Percentiles rank a stretch among this genome's conserved stretches.
phyloP scores from a whole-genome alignment of 2,329 filamentous ascomycete species.

The Botrytis tulipae region DNA sequence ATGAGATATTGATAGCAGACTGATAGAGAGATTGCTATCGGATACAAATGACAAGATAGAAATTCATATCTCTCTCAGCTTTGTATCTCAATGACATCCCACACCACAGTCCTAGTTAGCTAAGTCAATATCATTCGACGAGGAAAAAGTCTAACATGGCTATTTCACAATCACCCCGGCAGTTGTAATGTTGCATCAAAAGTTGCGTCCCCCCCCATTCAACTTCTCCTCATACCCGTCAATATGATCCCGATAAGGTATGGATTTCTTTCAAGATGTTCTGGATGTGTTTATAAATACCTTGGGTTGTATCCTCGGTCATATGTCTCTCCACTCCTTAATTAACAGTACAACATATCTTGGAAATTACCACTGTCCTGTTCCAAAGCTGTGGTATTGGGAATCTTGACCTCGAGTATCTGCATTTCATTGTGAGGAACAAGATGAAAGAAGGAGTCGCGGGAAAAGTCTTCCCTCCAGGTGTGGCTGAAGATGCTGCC shows the following conservation, averaged over 20 bases:
- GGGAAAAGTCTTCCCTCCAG: conserved; percentile 20
- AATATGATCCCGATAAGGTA: conserved; percentile 19
- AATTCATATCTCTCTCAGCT: background rate
- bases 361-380: background rate
- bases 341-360: conserved; percentile 17
- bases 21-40: conserved; percentile 5
- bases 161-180: background rate
- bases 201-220: conserved; percentile 3
- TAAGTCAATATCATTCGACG: background rate
- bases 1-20: background rate
- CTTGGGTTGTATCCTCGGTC: conserved; percentile 11
- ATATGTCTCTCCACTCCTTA: conserved; percentile 13
- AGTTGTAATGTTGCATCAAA: conserved; percentile 13
- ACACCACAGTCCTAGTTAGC: background rate
- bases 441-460: conserved; percentile 18
- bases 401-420: conserved; percentile 14
- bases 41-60: conserved; percentile 17
- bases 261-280: background rate
- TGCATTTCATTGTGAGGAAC: conserved; percentile 3
- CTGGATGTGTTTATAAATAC: conserved; percentile 19
- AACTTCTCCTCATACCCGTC: conserved; percentile 19
- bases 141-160: background rate
- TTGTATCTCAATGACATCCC: background rate
- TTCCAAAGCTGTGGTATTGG: conserved; percentile 12
- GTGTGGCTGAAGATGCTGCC: conserved; percentile 29